phyloP scores from a whole-genome alignment of 768 basidiomycete genomes.

The Artomyces pyxidatus region DNA sequence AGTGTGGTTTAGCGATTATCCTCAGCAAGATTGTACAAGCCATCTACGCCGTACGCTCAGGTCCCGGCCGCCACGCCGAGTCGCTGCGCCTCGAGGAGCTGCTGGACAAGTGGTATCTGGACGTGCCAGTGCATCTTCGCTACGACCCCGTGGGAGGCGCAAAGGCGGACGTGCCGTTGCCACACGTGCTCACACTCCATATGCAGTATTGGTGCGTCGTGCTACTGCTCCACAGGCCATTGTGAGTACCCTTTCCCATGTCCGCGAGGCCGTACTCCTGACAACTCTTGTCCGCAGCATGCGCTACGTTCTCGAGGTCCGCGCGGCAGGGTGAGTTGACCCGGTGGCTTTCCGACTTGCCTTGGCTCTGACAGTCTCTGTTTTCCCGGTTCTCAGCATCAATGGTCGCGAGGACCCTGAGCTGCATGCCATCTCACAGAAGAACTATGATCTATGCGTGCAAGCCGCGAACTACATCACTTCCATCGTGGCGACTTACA shows the following conservation, averaged over 20 bases:
- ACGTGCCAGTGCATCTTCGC: constrained; percentile 60
- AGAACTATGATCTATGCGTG: constrained; percentile 66
- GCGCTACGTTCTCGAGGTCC: constrained; percentile 18
- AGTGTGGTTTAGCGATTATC: constrained; percentile 46
- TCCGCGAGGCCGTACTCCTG: neutral
- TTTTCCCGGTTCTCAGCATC: neutral
- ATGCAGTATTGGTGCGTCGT: constrained; percentile 86
- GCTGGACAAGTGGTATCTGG: constrained; percentile 69
- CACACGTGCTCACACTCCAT: constrained; percentile 66
- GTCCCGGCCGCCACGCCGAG: constrained; percentile 49
- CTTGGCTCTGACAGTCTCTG: neutral
- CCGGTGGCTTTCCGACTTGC: neutral
- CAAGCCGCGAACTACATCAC: constrained; percentile 76
- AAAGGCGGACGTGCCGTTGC: constrained; percentile 39
- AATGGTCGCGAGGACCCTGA: constrained; percentile 45
- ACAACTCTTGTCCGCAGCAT: constrained; percentile 23
- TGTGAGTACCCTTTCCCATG: constrained; percentile 38
- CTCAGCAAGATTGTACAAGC: constrained; percentile 60
- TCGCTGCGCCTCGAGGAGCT: constrained; percentile 47
- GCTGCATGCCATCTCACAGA: constrained; percentile 44
- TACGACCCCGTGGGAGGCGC: constrained; percentile 38
- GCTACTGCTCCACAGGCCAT: constrained; percentile 67
- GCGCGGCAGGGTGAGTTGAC: constrained; percentile 15
- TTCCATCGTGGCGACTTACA: constrained; percentile 53
- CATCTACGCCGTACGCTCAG: constrained; percentile 59